A percentile compares a stretch with the other conserved stretches of the same genome.
phyloP scores from a whole-genome alignment of 345 rosid species.

The Gossypium anomalum region DNA sequence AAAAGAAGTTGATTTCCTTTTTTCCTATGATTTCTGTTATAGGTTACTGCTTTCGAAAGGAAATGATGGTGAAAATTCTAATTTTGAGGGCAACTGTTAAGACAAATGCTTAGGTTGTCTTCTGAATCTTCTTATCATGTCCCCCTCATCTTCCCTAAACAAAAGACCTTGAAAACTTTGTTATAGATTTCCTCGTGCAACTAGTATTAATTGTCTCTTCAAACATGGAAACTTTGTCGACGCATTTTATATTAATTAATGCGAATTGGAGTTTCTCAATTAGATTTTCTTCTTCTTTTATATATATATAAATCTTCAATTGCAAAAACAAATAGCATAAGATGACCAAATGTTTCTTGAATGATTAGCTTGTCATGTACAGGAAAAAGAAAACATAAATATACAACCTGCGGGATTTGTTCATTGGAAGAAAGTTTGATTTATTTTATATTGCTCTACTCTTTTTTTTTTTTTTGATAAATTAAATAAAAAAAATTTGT shows the following conservation, averaged over 20 bases:
- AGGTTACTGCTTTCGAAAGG: slow-evolving; percentile 5
- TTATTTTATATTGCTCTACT: neutral
- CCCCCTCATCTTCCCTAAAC: slow-evolving; percentile 1
- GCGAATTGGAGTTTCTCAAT: neutral
- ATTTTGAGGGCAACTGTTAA: neutral
- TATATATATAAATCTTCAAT: neutral
- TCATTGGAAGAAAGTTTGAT: neutral
- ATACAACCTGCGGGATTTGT: neutral
- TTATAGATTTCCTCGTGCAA: slow-evolving; percentile 10
- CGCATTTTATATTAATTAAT: neutral
- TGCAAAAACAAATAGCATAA: neutral
- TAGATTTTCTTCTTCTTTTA: neutral
- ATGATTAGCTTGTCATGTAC: slow-evolving; percentile 10
- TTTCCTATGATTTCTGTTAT: neutral
- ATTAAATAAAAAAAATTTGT: neutral
- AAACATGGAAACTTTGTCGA: slow-evolving; percentile 4
- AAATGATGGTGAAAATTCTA: slow-evolving; percentile 5
- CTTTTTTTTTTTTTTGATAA: slow-evolving; percentile 3
- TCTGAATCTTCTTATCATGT: neutral
- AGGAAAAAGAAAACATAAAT: neutral
- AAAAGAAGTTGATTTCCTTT: neutral
- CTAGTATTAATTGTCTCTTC: neutral
- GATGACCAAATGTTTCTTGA: slow-evolving; percentile 9
- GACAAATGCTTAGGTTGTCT: neutral
- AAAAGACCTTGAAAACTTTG: neutral